Conservation (phyloP, 176 grass and related monocot genomes). For the Oryza officinalis region DNA sequence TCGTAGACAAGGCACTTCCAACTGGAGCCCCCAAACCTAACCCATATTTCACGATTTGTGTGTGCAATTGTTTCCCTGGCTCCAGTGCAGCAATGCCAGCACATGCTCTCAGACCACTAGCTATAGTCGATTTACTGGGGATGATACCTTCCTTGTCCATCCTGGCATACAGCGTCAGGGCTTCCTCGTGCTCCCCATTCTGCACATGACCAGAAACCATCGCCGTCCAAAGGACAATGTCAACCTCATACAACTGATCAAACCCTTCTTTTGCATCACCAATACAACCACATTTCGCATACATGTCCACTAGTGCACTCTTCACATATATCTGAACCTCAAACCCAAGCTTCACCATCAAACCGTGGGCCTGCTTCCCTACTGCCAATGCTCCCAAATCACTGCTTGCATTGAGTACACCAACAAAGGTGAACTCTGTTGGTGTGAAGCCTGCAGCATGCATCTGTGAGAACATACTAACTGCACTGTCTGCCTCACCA, state of each 20-base stretch:
- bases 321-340: slow-evolving; percentile 69
- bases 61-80: slow-evolving; percentile 71
- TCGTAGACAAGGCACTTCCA: slow-evolving; percentile 73
- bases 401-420: slow-evolving; percentile 62
- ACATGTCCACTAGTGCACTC: slow-evolving; percentile 76
- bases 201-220: slow-evolving; percentile 74
- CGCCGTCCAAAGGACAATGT: slow-evolving; percentile 66
- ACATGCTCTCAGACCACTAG: slow-evolving; percentile 65
- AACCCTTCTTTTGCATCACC: slow-evolving; percentile 66
- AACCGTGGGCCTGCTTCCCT: slow-evolving; percentile 70
- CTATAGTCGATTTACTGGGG: slow-evolving; percentile 60
- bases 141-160: slow-evolving; percentile 64
- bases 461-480: slow-evolving; percentile 65
- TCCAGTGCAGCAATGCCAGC: slow-evolving; percentile 61
- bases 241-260: slow-evolving; percentile 51
- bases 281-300: slow-evolving; percentile 66
- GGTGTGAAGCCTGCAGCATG: slow-evolving; percentile 57
- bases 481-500: slow-evolving; percentile 44
- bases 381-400: slow-evolving; percentile 41
- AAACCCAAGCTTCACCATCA: slow-evolving; percentile 66
- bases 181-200: slow-evolving; percentile 75
- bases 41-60: slow-evolving; percentile 58
- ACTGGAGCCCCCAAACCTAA: slow-evolving; percentile 55
- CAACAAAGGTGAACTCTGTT: slow-evolving; percentile 76
- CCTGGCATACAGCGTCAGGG: slow-evolving; percentile 54